Conservation (phyloP, 768 basidiomycete genomes). For the Cubamyces lactineus region DNA sequence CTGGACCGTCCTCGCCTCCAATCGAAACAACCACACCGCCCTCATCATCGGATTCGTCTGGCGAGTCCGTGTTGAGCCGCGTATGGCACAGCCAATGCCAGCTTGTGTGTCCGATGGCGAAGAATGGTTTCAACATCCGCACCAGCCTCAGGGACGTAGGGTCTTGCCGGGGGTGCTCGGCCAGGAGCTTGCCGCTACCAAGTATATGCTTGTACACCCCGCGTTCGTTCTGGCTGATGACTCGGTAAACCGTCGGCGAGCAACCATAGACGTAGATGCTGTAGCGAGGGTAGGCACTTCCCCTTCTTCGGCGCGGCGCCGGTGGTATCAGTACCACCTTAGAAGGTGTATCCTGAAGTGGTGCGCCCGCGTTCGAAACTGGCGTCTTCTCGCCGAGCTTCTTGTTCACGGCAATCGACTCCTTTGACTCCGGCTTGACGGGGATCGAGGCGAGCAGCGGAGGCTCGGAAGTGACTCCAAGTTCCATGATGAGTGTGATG, state of each 20-base stretch:
- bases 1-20: too few relatives aligned
- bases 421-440: neutral
- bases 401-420: neutral
- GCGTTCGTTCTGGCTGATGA: slow-evolving; percentile 7
- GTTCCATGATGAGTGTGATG: slow-evolving; percentile 28
- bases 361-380: neutral
- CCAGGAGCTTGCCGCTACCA: neutral
- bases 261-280: slow-evolving; percentile 27
- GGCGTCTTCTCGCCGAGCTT: neutral
- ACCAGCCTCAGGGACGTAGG: neutral
- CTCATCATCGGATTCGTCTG: too few relatives aligned
- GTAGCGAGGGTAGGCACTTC: slow-evolving; percentile 26
- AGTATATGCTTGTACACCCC: neutral
- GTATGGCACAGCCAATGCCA: too few relatives aligned
- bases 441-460: neutral
- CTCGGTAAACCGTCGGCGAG: slow-evolving; percentile 25
- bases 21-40: too few relatives aligned
- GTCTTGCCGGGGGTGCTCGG: slow-evolving; percentile 6
- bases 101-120: too few relatives aligned
- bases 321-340: neutral
- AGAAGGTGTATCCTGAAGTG: neutral
- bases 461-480: slow-evolving; percentile 19
- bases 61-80: too few relatives aligned
- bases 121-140: slow-evolving; percentile 4
- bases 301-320: neutral